Evolutionary conservation across 495 filamentous ascomycete genomes (phyloP), one percentile per base, ranked within the genome.

Genomic region (Hypoxylon perforatum): DNA sequence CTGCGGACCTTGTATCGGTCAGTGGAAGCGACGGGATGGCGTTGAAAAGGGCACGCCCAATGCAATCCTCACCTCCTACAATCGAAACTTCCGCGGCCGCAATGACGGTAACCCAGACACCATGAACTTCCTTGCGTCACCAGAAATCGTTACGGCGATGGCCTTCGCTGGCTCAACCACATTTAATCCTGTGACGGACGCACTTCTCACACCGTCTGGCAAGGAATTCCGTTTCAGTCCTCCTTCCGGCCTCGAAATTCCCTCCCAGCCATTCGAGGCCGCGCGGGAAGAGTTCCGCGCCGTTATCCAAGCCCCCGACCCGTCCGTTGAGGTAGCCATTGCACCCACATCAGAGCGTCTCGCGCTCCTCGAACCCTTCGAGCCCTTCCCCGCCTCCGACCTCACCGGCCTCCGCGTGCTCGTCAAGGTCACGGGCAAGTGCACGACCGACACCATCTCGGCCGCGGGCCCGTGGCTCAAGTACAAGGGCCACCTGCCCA

Each of bases 121-220:
- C 30, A 97, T 97, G 94, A 98, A 98, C 84, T 99, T 99, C 83
- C 86, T 99, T 36, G 94, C 95, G 11, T 95, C 92, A 1, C 95
- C 95, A 3, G 95, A 99, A 76, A 85, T 99, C 35, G 96, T 99
- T 62, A 99, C 95, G 1, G 94, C 95, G 7, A 93, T 99, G 88
- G 85, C 91, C 30, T 98, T 96, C 76, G 89, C 94, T 21, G 95
- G 95, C 52, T 86, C 84, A 63, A 98, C 94, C 21, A 95, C 92
- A 60, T 99, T 99, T 83, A 98, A 99, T 80, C 95, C 95, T 7
- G 86, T 97, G 69, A 97, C 91, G 18, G 95, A 99, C 77, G 83
- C 85, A 30, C 80, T 99, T 53, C 86, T 83, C 11, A 94, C 94
- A 3, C 90, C 93, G n/a, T 87, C 86, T 35, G 95, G 95, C 65